Conservation (phyloP, 2,329 filamentous ascomycete genomes). For the Parastagonospora avenae region DNA sequence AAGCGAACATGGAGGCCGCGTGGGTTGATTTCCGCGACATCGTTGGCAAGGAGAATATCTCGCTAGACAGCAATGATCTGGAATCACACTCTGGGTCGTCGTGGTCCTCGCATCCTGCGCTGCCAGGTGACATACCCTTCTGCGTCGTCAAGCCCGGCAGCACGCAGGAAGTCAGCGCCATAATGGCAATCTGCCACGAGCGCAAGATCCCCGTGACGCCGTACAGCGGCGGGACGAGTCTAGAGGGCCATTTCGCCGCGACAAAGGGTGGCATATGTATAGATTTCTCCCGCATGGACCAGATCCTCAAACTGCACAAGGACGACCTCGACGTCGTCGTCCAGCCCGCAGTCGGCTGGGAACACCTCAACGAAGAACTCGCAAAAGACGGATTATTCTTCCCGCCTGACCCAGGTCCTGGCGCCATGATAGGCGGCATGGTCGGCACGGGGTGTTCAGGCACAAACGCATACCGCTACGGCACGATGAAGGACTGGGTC, state of each 20-base stretch:
- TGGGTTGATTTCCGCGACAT: constrained; percentile 68
- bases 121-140: constrained; percentile 53
- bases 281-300: constrained; percentile 85
- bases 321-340: constrained; percentile 65
- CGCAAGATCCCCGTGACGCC: constrained; percentile 83
- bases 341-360: constrained; percentile 79
- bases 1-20: constrained; percentile 65
- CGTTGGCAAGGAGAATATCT: constrained; percentile 67
- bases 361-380: constrained; percentile 79
- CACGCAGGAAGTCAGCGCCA: constrained; percentile 81
- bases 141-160: constrained; percentile 75
- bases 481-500: constrained; percentile 95
- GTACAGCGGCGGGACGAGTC: constrained; percentile 84
- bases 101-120: constrained; percentile 62
- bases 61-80: constrained; percentile 60
- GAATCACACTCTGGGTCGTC: constrained; percentile 65
- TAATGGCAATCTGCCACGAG: constrained; percentile 87
- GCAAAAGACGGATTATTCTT: constrained; percentile 79
- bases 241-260: constrained; percentile 87
- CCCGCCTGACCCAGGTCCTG: constrained; percentile 87
- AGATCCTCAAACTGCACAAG: constrained; percentile 76
- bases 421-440: constrained; percentile 91
- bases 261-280: constrained; percentile 84
- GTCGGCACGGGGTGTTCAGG: constrained; percentile 77
- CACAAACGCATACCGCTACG: constrained; percentile 90